These are phyloP conservation scores for Penicillium longicatenatum DNA, from an alignment of 495 filamentous ascomycete genomes.

Conservation along the genomic window DNA sequence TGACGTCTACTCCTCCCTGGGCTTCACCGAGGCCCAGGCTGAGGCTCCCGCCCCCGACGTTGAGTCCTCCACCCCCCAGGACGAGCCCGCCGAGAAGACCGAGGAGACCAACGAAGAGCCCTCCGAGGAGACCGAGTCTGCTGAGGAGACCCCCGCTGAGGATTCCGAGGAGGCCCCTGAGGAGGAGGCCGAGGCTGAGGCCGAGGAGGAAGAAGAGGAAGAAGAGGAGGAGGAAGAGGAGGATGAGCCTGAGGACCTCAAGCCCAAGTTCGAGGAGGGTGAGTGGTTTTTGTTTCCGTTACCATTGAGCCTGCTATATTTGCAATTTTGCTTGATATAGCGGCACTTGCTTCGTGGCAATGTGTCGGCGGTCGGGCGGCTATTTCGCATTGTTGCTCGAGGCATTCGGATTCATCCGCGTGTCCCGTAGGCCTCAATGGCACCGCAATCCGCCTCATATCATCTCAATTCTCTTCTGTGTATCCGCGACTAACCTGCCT, in stretches of 20 bases:
- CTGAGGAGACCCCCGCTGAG: constrained; percentile 40
- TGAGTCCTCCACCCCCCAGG: constrained; percentile 53
- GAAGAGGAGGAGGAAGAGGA: constrained; percentile 89
- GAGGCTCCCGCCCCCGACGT: constrained; percentile 58
- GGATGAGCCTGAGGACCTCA: constrained; percentile 84
- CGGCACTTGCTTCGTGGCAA: neutral
- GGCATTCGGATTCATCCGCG: constrained; percentile 8
- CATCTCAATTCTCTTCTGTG: neutral
- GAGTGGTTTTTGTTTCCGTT: constrained; percentile 43
- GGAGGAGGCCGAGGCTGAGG: constrained; percentile 48
- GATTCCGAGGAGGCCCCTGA: constrained; percentile 50
- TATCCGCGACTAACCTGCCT: constrained; percentile 18
- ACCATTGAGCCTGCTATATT: neutral
- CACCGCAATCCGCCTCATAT: constrained; percentile 12
- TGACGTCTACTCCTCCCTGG: constrained; percentile 59
- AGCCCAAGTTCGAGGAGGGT: constrained; percentile 91
- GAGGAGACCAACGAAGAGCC: constrained; percentile 41
- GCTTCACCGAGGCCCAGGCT: constrained; percentile 60
- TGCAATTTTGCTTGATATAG: neutral
- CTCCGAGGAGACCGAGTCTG: constrained; percentile 29
- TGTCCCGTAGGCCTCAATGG: constrained; percentile 16
- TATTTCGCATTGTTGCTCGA: constrained; percentile 3
- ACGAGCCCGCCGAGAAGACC: constrained; percentile 52
- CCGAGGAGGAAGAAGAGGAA: constrained; percentile 53
- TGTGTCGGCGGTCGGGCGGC: constrained; percentile 5